These are phyloP conservation scores for Pseudogymnoascus sp. DNA, from an alignment of 2,329 filamentous ascomycete species.

Conservation along the genomic window DNA sequence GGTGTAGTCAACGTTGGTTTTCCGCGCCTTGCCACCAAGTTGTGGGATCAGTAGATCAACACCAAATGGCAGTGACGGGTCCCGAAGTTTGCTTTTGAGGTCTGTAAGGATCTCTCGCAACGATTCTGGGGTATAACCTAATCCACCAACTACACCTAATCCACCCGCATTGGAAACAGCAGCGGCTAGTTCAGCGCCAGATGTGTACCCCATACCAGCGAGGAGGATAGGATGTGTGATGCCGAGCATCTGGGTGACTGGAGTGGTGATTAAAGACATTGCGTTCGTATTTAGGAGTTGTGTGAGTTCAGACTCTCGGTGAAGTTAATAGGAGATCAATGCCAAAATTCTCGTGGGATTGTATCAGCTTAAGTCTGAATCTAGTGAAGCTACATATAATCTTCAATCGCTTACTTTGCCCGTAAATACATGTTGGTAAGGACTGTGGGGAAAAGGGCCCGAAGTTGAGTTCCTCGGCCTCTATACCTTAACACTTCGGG, in stretches of 20 bases:
- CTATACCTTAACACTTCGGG: background rate
- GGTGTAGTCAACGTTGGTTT: constrained; percentile 94
- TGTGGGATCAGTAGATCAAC: constrained; percentile 90
- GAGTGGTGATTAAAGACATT: constrained; percentile 79
- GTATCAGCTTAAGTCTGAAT: background rate
- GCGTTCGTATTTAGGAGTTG: constrained; percentile 13
- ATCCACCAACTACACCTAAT: constrained; percentile 90
- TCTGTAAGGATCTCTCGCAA: constrained; percentile 89
- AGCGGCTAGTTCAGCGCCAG: constrained; percentile 89
- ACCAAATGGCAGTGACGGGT: constrained; percentile 92
- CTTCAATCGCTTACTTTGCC: background rate
- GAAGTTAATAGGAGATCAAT: background rate
- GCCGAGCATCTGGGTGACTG: constrained; percentile 89
- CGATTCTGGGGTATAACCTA: constrained; percentile 96
- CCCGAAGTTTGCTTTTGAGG: constrained; percentile 72
- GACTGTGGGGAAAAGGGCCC: background rate
- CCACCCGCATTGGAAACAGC: constrained; percentile 96
- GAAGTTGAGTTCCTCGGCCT: background rate
- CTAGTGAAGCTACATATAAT: background rate
- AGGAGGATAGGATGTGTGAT: constrained; percentile 96
- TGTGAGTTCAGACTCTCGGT: background rate
- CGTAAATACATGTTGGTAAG: background rate
- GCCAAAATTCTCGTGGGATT: background rate
- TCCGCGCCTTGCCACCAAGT: constrained; percentile 86
- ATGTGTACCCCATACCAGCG: constrained; percentile 98